Evolutionary conservation across 495 filamentous ascomycete species (phyloP).

Genomic region (Xylaria venustula): DNA sequence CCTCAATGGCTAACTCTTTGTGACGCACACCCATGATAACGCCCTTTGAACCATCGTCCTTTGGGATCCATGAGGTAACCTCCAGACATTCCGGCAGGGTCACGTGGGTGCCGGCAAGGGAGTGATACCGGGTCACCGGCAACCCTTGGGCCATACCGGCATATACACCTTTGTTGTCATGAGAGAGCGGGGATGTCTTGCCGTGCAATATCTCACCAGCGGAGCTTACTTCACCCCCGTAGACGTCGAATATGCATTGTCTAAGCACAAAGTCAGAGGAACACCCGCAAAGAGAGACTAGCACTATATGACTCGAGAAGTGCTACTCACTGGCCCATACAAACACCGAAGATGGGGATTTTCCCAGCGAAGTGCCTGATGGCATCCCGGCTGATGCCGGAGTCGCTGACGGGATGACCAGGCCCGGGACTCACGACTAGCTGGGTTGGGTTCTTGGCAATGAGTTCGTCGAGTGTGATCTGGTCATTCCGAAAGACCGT

Average conservation of each 20-base stretch:
- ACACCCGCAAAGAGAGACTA: not conserved
- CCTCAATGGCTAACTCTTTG: slow-evolving; percentile 84
- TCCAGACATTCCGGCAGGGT: slow-evolving; percentile 86
- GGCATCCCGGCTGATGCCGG: slow-evolving; percentile 86
- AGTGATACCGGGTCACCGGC: slow-evolving; percentile 93
- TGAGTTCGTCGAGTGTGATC: slow-evolving; percentile 78
- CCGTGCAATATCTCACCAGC: slow-evolving; percentile 97
- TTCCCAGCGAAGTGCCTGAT: slow-evolving; percentile 93
- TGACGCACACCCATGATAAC: slow-evolving; percentile 98
- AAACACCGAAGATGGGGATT: slow-evolving; percentile 94
- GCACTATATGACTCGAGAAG: not conserved
- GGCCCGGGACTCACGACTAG: slow-evolving; percentile 93
- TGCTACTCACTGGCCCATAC: slow-evolving; percentile 83
- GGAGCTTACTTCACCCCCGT: slow-evolving; percentile 86
- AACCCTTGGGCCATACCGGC: slow-evolving; percentile 71
- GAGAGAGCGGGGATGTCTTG: slow-evolving; percentile 86
- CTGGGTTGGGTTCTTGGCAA: slow-evolving; percentile 82
- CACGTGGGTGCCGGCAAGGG: slow-evolving; percentile 86
- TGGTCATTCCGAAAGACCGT: slow-evolving; percentile 91
- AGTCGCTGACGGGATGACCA: slow-evolving; percentile 85
- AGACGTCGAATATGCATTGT: slow-evolving; percentile 91
- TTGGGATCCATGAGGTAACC: slow-evolving; percentile 85
- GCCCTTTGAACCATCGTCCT: slow-evolving; percentile 60
- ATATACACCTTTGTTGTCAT: slow-evolving; percentile 89
- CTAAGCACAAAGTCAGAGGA: slow-evolving; percentile 26